A percentile compares a stretch with the other conserved stretches of the same genome.
Conservation (phyloP, 148 eudicot genomes). For the Beta vulgaris region DNA sequence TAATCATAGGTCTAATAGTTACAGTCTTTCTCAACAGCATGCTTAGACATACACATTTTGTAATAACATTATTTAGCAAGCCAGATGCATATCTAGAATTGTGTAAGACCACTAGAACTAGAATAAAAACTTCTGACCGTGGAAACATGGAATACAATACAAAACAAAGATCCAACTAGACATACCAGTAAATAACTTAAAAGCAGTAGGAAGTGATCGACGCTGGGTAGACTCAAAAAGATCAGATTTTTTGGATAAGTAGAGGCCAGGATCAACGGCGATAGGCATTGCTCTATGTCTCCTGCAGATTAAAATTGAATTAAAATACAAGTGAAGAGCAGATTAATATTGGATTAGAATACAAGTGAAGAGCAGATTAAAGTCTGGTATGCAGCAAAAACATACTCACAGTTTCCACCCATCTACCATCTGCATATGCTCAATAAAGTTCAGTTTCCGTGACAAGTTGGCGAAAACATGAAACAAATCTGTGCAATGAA, state of each 20-base stretch:
- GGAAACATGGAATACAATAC: not conserved
- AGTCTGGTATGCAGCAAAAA: slow-evolving; percentile 1
- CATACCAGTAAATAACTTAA: slow-evolving; percentile 84
- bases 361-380: not conserved
- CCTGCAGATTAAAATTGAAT: slow-evolving; percentile 40
- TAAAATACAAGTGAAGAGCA: not conserved
- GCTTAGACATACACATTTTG: not conserved
- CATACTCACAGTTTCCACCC: slow-evolving; percentile 93
- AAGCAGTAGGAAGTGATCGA: slow-evolving; percentile 87
- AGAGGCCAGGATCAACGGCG: slow-evolving; percentile 87
- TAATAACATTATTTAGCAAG: not conserved
- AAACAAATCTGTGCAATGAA: slow-evolving; percentile 70
- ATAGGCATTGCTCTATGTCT: slow-evolving; percentile 87
- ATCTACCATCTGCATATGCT: slow-evolving; percentile 57
- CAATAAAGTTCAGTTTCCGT: slow-evolving; percentile 76
- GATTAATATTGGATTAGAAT: not conserved
- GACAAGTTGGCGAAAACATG: slow-evolving; percentile 83
- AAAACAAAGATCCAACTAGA: not conserved
- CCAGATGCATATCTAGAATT: not conserved
- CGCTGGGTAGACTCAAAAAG: slow-evolving; percentile 64
- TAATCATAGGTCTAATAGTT: too few relatives aligned
- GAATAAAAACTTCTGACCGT: not conserved
- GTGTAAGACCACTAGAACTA: not conserved
- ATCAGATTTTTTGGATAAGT: slow-evolving; percentile 85
- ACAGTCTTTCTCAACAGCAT: not conserved